phyloP scores from a whole-genome alignment of 2,329 filamentous ascomycete species.

The Fusarium avenaceum region DNA sequence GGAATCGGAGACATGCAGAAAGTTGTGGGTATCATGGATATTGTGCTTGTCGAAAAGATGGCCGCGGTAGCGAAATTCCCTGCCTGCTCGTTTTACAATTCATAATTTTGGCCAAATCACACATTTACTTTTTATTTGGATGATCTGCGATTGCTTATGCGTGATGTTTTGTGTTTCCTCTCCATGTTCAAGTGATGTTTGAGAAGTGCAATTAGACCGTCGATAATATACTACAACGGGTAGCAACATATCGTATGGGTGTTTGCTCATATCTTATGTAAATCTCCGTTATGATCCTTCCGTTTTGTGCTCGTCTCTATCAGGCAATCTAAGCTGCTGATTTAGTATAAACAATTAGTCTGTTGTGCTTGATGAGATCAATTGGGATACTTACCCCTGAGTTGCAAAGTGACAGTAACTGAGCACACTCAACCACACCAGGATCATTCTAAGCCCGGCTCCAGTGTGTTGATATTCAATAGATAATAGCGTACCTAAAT shows the following conservation, averaged over 20 bases:
- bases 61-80: constrained; percentile 10
- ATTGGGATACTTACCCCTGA: neutral
- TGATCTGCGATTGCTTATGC: neutral
- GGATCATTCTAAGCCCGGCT: neutral
- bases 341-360: neutral
- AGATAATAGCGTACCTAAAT: neutral
- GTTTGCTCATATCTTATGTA: neutral
- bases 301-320: neutral
- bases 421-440: neutral
- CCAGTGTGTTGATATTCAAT: neutral
- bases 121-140: constrained; percentile 5
- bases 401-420: constrained; percentile 1
- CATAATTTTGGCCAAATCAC: constrained; percentile 16
- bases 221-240: neutral
- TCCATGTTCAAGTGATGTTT: neutral
- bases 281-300: neutral
- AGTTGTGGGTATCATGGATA: constrained; percentile 32
- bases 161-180: neutral
- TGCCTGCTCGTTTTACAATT: constrained; percentile 16
- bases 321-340: neutral
- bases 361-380: neutral
- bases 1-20: constrained; percentile 38
- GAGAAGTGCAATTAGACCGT: neutral
- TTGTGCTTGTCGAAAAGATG: constrained; percentile 36
- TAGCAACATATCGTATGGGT: neutral